Base-by-base conservation (phyloP, 2,329 filamentous ascomycete genomes). In the Ilyonectria robusta region DNA sequence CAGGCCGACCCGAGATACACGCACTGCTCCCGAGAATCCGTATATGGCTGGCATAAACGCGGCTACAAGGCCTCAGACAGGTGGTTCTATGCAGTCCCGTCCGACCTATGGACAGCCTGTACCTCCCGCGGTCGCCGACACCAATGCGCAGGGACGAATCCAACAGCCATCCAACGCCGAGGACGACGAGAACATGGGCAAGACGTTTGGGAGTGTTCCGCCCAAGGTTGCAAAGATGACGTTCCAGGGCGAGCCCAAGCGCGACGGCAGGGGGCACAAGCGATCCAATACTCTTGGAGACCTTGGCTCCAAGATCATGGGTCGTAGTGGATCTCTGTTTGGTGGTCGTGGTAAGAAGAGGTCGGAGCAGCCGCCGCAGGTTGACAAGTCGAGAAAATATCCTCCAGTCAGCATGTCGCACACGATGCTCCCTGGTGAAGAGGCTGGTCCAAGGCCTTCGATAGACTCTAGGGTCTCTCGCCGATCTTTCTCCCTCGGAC, bases 341-440 rank as follows among this genome's bases (percentile, higher is more conserved):
- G 91, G 92, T n/a, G 87, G 89, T 44, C 83, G 84, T 77, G 79
- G 79, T 72, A 86, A 86, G 77, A 88, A 86, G 79, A 84, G 86
- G 66, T 76, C 83, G 9, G 87, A 86, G 63, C 77, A 72, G 65
- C 44, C 44, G 64, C 44, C 44, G 64, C 78, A 71, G 82, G 85
- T 70, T 90, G 81, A 93, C 78, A 91, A 91, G 69, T 83, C 88
- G 59, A 91, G 89, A 78, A 91, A 88, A 70, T 97, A 98, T 76
- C 95, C 95, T 62, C 95, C 95, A 4, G 93, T 95, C 54, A 97
- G 94, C 83, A 97, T 98, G 94, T 89, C 92, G 68, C 92, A 92
- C 69, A 85, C 89, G 2, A 89, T 92, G 80, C 84, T 89, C 6
- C 86, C 87, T 54, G 85, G 85, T 37, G 88, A 90, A 44, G 85